A percentile compares a stretch with the other conserved stretches of the same genome.
Conservation (phyloP, 164 flowering plant species). For the Aristolochia fimbriata region DNA sequence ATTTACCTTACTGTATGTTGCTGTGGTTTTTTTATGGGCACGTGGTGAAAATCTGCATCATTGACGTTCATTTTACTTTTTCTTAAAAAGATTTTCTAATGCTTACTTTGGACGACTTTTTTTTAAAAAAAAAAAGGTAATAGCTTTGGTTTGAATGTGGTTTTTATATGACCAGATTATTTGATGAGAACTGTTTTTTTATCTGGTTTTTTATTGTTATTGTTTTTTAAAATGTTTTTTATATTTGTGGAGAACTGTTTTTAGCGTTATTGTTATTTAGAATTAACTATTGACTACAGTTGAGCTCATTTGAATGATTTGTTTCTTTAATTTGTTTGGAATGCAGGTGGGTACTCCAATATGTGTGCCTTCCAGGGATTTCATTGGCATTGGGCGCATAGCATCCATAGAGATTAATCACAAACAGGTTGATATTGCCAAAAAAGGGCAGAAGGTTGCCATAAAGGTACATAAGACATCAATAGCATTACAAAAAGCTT, state of each 20-base stretch:
- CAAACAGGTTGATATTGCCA: constrained; percentile 75
- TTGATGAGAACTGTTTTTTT: background rate
- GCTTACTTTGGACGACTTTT: no score
- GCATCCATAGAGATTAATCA: constrained; percentile 88
- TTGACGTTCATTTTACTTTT: background rate
- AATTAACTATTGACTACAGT: background rate
- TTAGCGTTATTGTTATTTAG: background rate
- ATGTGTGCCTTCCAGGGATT: constrained; percentile 70
- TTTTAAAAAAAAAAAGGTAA: no score
- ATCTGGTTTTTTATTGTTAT: background rate
- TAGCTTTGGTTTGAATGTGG: background rate
- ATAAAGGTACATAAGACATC: constrained; percentile 56
- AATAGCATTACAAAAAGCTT: background rate
- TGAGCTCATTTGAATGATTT: background rate
- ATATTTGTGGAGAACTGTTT: background rate
- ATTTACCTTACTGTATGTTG: background rate
- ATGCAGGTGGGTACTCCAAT: constrained; percentile 84
- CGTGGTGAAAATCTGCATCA: background rate
- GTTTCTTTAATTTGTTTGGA: constrained; percentile 1
- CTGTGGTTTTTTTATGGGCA: background rate
- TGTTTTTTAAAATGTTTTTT: no score
- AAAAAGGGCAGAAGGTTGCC: constrained; percentile 88
- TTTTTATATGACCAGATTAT: background rate
- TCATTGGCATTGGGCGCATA: constrained; percentile 75
- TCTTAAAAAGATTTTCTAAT: background rate